Percentiles rank a stretch among this genome's conserved stretches.
phyloP scores from a whole-genome alignment of 768 basidiomycete genomes.

The Hydnum rufescens region DNA sequence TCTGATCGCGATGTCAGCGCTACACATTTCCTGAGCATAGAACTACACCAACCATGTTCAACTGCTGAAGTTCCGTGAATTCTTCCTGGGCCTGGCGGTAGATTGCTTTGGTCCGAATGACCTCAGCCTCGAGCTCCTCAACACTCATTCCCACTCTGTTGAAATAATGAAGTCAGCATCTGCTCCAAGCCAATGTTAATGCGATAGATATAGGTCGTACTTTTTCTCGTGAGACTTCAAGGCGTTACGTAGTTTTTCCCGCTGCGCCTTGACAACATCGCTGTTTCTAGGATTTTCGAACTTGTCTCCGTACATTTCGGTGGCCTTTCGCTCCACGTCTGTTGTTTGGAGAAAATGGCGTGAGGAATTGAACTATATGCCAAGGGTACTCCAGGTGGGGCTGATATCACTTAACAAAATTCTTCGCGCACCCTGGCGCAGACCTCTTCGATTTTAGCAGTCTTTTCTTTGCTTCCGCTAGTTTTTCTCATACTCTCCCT shows the following conservation, averaged over 20 bases:
- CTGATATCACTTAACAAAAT: slow-evolving; percentile 38
- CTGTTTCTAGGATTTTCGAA: slow-evolving; percentile 28
- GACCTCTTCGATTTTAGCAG: slow-evolving; percentile 26
- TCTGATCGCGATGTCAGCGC: slow-evolving; percentile 22
- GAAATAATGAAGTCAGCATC: background rate
- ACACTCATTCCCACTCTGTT: slow-evolving; percentile 53
- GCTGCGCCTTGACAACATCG: slow-evolving; percentile 34
- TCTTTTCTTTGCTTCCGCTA: slow-evolving; percentile 29
- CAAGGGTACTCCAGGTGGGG: too few relatives aligned
- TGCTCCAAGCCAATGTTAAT: background rate
- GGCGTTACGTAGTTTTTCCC: slow-evolving; percentile 26
- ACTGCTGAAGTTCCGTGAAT: slow-evolving; percentile 36
- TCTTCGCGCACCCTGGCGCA: slow-evolving; percentile 38
- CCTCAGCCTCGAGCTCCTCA: slow-evolving; percentile 53
- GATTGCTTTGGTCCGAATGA: slow-evolving; percentile 41
- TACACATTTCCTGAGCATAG: background rate
- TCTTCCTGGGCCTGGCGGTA: slow-evolving; percentile 41
- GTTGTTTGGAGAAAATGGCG: background rate
- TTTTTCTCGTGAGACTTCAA: slow-evolving; percentile 44
- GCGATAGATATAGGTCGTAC: background rate
- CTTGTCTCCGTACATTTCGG: slow-evolving; percentile 29
- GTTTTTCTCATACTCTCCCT: slow-evolving; percentile 31
- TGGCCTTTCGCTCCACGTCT: slow-evolving; percentile 47
- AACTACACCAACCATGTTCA: slow-evolving; percentile 39
- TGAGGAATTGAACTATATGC: too few relatives aligned